These are phyloP conservation scores for Syncephalastrum monosporum DNA, from an alignment of 371 early-diverging fungal genomes.

Conservation along the genomic window DNA sequence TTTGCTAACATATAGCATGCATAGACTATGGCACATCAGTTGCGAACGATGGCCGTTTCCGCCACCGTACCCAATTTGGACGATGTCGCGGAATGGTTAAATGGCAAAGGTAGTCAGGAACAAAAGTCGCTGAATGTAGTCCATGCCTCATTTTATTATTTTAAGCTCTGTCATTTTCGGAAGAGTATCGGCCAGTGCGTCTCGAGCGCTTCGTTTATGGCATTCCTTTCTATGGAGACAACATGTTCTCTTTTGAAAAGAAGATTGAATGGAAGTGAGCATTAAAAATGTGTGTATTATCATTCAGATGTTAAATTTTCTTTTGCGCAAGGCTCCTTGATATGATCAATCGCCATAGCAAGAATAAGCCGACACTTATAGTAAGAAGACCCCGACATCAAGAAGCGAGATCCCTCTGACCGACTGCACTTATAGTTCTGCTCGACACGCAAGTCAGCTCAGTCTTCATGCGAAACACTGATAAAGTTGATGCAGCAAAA, in stretches of 20 bases:
- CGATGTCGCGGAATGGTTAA: conserved; percentile 77
- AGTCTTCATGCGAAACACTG: conserved; percentile 59
- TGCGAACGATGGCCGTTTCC: conserved; percentile 68
- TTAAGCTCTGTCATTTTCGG: conserved; percentile 57
- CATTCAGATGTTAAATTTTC: neutral
- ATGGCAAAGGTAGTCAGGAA: conserved; percentile 34
- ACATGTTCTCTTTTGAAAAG: conserved; percentile 67
- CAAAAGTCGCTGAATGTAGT: neutral
- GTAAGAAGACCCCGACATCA: conserved; percentile 32
- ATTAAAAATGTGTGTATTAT: neutral
- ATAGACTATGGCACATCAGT: conserved; percentile 28
- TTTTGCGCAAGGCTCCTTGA: conserved; percentile 50
- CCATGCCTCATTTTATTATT: neutral
- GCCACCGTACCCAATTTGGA: conserved; percentile 88
- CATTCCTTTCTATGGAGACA: conserved; percentile 32
- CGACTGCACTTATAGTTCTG: conserved; percentile 59
- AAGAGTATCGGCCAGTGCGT: conserved; percentile 79
- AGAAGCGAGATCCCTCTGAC: neutral
- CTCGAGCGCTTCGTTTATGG: conserved; percentile 66
- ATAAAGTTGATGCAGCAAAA: conserved; percentile 30
- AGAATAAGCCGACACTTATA: conserved; percentile 61
- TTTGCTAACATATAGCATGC: conserved; percentile 2
- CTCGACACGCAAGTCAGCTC: conserved; percentile 69
- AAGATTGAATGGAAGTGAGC: conserved; percentile 63
- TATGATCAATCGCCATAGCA: conserved; percentile 55